Evolutionary conservation across 2,329 filamentous ascomycete genomes (phyloP), one percentile per base, ranked within the genome.

Genomic region (Penicillium concentricum): DNA sequence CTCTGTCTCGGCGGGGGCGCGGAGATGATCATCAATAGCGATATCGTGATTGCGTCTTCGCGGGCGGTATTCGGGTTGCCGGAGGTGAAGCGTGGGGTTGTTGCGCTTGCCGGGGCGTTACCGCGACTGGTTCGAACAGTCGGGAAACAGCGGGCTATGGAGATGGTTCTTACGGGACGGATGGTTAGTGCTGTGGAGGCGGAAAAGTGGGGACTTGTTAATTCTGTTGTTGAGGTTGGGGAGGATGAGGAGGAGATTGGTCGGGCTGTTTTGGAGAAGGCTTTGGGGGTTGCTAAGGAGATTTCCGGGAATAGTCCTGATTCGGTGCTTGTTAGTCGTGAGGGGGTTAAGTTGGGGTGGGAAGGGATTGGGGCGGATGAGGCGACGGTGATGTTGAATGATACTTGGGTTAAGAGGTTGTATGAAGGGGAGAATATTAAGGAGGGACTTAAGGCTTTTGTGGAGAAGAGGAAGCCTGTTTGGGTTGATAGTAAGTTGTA

Each of bases 371-470:
- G 86, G 12, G 87, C 86, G 0, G 84, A 86, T 70, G 80, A 83
- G 59, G 87, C 77, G 10, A 90, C 85, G 35, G 77, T 77, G 58
- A 68, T 84, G 61, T 70, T 89, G 54, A 78, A 81, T 16, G 79
- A 84, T 52, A 81, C 81, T 2, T 82, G 86, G 78, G 87, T 84
- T 66, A 77, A 76, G 52, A 78, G 78, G 57, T 79, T 92, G 54
- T 79, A 87, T 60, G 81, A 78, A 2, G 88, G 85, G 0, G 86
- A 89, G 63, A 93, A 93, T 72, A 86, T 91, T 74, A 83, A 81
- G 54, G 89, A 92, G 74, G 90, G 90, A 0, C 78, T 92, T 20
- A 78, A 72, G 74, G 89, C 88, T 58, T 93, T 93, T 77, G 86
- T 89, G 18, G 88, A 92, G 80, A 91, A 87, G 80, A 80, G 88